These are phyloP conservation scores for Neonectria hederae DNA, from an alignment of 2,329 filamentous ascomycete species.

Conservation along the genomic window DNA sequence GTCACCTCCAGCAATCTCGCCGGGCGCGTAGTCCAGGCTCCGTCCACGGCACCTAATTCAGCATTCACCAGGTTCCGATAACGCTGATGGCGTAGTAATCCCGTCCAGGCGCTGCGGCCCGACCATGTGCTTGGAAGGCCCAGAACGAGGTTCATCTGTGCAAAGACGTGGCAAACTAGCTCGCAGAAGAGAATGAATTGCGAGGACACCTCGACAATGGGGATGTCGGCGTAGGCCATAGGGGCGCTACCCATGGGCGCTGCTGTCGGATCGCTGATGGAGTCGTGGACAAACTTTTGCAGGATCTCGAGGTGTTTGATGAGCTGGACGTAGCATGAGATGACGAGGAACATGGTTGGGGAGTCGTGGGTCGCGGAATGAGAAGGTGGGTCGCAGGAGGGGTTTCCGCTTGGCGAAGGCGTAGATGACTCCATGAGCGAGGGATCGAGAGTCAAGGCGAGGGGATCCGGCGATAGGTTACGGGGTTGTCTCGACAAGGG, in stretches of 20 bases:
- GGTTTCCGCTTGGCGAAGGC: conserved; percentile 4
- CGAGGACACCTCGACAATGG: conserved; percentile 37
- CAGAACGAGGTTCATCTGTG: conserved; percentile 41
- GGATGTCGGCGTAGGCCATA: conserved; percentile 39
- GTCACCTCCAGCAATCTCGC: conserved; percentile 31
- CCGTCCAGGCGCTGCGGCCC: conserved; percentile 38
- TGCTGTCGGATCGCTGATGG: conserved; percentile 22
- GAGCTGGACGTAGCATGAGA: conserved; percentile 45
- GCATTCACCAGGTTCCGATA: conserved; percentile 39
- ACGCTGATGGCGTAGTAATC: conserved; percentile 31
- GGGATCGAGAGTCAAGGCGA: conserved; percentile 15
- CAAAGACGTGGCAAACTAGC: conserved; percentile 37
- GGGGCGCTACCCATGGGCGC: conserved; percentile 30
- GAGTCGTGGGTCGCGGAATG: conserved; percentile 33
- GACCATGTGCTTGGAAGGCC: conserved; percentile 39
- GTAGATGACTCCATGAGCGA: conserved; percentile 9
- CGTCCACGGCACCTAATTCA: conserved; percentile 39
- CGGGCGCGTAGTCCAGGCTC: conserved; percentile 37
- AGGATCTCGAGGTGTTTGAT: conserved; percentile 40
- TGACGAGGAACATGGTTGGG: conserved; percentile 41
- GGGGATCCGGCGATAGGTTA: conserved; percentile 14
- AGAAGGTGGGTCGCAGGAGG: neutral
- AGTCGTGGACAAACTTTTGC: conserved; percentile 32
- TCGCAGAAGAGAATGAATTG: conserved; percentile 44
- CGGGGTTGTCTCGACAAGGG: conserved; percentile 12